These are phyloP conservation scores for Pelargonium fulgidum DNA, from an alignment of 441 rosid genomes.

Conservation along the genomic window DNA sequence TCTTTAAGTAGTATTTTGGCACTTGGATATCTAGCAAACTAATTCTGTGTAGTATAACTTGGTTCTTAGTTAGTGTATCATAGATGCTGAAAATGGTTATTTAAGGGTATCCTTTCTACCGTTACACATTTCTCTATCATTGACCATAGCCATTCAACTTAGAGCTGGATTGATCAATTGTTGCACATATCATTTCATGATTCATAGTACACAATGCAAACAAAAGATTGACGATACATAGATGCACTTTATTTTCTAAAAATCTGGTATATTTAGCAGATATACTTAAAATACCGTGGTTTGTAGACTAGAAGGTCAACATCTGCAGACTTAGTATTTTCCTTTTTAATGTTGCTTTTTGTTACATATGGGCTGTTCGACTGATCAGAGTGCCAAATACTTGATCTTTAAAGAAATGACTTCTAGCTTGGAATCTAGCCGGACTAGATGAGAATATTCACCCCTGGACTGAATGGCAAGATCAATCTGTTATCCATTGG, in stretches of 20 bases:
- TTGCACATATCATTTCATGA: constrained; percentile 1
- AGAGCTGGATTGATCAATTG: constrained; percentile 13
- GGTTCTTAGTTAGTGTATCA: constrained; percentile 2
- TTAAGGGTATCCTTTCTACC: background rate
- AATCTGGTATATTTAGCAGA: background rate
- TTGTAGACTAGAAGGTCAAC: background rate
- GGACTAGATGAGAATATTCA: background rate
- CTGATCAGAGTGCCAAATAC: background rate
- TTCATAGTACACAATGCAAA: background rate
- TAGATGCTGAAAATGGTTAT: background rate
- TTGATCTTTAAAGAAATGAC: background rate
- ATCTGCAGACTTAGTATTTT: background rate
- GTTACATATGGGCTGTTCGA: background rate
- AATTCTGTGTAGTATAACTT: background rate
- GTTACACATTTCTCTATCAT: background rate
- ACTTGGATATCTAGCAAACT: background rate
- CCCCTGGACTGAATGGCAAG: constrained; percentile 13
- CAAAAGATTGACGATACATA: background rate
- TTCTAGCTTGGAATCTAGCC: constrained; percentile 7
- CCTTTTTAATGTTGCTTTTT: constrained; percentile 1
- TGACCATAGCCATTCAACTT: background rate
- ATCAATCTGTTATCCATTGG: background rate
- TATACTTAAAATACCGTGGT: background rate
- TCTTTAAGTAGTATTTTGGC: constrained; percentile 1
- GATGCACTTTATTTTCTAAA: constrained; percentile 6